Base-by-base conservation (phyloP, 371 early-diverging fungal species). In the Actinomortierella wolfii region DNA sequence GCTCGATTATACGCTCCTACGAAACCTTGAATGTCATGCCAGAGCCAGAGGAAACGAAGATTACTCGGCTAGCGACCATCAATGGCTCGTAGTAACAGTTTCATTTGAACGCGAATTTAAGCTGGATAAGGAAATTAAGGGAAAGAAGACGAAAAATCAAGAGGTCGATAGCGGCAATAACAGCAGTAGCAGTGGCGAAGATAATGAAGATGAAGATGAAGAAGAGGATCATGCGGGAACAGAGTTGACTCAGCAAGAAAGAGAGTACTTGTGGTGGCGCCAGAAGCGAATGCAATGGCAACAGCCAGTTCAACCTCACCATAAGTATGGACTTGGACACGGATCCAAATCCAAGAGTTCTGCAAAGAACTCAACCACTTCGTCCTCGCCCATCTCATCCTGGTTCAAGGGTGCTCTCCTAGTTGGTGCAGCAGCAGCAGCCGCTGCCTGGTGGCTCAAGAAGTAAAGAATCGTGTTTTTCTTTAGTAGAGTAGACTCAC, bases 1-100 rank as follows among this genome's bases (percentile, higher is more conserved):
- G 51, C 79, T 90, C 14, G 94, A 93, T 68, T 93, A 90, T 85
- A 83, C 90, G 1, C 79, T 93, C 61, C 67, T 89, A 41, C 79
- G 82, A 57, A 81, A 86, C 57, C 68, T 91, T 56, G 65, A 81
- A 17, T 84, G 89, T 8, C 59, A 77, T 6, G 56, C 69, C 2
- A 74, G 81, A 34, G 67, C 75, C 67, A 83, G 84, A 60, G 88
- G 85, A 3, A 92, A 93, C 67, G 68, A 80, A 41, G 83, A 88
- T 55, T 91, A 85, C 60, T 64, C 68, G 2, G 84, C 81, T 9
- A 87, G 90, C 25, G 93, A 93, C 61, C 93, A 93, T 66, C 87
- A 86, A 40, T 90, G 86, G 71, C 64, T 93, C 24, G 79, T 87
- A 67, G 76, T 92, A 0, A 81, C 88, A 42, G 79, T 88, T 2